These are phyloP conservation scores for Aureobasidium sp. DNA, from an alignment of 2,329 filamentous ascomycete species.

Conservation along the genomic window DNA sequence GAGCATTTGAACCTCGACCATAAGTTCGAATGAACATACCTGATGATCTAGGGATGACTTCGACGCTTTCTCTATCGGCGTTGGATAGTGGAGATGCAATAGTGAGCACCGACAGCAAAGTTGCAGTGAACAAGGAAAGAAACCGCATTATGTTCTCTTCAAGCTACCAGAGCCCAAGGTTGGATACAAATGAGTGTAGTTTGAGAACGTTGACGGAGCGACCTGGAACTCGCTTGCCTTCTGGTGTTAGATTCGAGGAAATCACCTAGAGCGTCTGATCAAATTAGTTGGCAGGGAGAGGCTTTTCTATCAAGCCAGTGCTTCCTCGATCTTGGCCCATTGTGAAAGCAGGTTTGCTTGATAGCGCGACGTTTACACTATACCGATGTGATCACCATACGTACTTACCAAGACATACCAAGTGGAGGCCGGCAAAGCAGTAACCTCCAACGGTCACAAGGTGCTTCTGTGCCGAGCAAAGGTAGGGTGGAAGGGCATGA, in stretches of 20 bases:
- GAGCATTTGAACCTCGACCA: not conserved
- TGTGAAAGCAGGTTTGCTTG: not conserved
- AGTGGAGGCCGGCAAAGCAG: not conserved
- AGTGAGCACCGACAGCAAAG: not conserved
- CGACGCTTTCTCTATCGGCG: not conserved
- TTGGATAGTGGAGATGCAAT: not conserved
- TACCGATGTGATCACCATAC: not conserved
- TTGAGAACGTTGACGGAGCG: not conserved
- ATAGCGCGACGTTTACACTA: conserved; percentile 2
- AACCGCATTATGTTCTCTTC: conserved; percentile 1
- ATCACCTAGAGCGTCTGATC: not conserved
- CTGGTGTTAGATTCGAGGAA: not conserved
- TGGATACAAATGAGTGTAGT: not conserved
- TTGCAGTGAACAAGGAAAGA: not conserved
- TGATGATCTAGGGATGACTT: not conserved
- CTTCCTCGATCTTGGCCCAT: not conserved
- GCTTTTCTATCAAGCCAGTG: not conserved
- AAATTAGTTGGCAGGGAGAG: not conserved
- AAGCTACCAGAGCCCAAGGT: conserved; percentile 7
- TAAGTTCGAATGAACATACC: not conserved
- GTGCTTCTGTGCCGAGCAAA: not conserved
- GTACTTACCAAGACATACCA: not conserved
- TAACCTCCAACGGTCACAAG: not conserved
- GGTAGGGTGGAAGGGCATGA: not conserved
- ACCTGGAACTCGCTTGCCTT: not conserved